A percentile compares a stretch with the other conserved stretches of the same genome.
These are phyloP conservation scores for Hypoxylon sp. DNA, from an alignment of 2,329 filamentous ascomycete species.

Conservation along the genomic window DNA sequence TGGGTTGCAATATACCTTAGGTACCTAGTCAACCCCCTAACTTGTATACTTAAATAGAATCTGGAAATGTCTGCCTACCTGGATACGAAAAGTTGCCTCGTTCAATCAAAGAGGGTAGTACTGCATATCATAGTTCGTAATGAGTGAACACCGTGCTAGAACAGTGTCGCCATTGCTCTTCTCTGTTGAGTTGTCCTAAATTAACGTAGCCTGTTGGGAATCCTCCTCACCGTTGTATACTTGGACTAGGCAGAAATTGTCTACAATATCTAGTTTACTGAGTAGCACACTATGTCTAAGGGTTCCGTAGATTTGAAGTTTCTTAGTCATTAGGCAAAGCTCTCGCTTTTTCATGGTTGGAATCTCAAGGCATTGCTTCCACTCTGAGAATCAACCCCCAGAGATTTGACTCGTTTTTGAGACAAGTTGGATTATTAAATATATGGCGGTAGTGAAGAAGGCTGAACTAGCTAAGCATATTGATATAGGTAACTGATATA, in stretches of 20 bases:
- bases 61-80: constrained; percentile 5
- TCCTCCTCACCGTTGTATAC: not conserved
- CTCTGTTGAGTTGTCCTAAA: constrained; percentile 12
- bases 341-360: not conserved
- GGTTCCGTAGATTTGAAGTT: not conserved
- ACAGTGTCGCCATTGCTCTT: constrained; percentile 3
- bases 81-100: not conserved
- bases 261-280: not conserved
- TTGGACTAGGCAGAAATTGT: not conserved
- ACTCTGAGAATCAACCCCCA: not conserved
- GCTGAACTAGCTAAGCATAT: too few relatives aligned
- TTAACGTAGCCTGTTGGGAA: constrained; percentile 8
- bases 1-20: not conserved
- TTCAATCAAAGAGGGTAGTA: constrained; percentile 4
- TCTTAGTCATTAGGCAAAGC: not conserved
- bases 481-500: too few relatives aligned
- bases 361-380: not conserved
- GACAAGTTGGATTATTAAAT: not conserved
- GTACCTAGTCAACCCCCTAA: not conserved
- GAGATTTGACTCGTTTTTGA: not conserved
- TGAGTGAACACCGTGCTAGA: constrained; percentile 12
- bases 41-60: not conserved
- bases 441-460: too few relatives aligned
- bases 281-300: not conserved
- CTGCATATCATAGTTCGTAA: constrained; percentile 8